Percentiles rank a stretch among this genome's conserved stretches.
Conservation (phyloP, 1,284 basidiomycete species). For the Exobasidium rhododendri region DNA sequence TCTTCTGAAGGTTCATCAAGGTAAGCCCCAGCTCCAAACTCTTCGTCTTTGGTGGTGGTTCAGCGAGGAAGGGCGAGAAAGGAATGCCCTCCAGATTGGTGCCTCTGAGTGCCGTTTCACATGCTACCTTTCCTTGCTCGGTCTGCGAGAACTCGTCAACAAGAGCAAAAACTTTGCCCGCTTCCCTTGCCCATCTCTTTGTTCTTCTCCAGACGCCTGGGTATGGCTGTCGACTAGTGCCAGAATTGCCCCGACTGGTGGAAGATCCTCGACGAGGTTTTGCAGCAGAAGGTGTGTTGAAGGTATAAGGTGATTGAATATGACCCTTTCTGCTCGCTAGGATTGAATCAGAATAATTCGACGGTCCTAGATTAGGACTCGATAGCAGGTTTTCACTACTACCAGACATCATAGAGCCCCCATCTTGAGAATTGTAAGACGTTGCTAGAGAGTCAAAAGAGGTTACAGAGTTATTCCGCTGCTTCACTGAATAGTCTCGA, state of each 20-base stretch:
- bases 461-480: constrained; percentile 42
- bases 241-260: not conserved
- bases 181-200: constrained; percentile 52
- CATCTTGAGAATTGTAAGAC: constrained; percentile 42
- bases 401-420: not conserved
- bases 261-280: not conserved
- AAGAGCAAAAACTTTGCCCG: constrained; percentile 46
- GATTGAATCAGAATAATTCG: constrained; percentile 26
- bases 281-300: not conserved
- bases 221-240: constrained; percentile 28
- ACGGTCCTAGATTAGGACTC: constrained; percentile 8
- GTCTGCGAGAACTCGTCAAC: constrained; percentile 40
- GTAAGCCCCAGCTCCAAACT: not conserved
- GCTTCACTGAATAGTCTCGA: constrained; percentile 19
- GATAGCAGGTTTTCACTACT: not conserved
- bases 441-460: constrained; percentile 53
- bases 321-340: constrained; percentile 4
- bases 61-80: constrained; percentile 17
- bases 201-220: constrained; percentile 52
- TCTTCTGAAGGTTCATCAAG: constrained; percentile 27
- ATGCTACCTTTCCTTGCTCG: constrained; percentile 37
- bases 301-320: not conserved
- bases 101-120: constrained; percentile 29
- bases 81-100: constrained; percentile 22
- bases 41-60: not conserved